Evolutionary conservation across 805 yeast genomes (phyloP).

Genomic region (Torulaspora indica): DNA sequence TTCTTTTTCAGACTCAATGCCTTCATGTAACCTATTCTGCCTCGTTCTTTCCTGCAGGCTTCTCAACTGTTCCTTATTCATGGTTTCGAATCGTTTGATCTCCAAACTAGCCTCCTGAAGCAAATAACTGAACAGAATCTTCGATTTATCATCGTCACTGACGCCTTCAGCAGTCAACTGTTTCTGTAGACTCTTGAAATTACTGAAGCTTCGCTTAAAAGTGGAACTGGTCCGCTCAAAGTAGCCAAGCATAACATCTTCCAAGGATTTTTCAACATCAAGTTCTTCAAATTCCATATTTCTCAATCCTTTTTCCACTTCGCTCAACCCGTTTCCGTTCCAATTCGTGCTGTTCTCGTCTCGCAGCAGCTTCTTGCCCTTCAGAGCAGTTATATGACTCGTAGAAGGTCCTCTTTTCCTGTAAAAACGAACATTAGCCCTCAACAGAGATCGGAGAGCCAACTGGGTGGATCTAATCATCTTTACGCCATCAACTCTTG

Average conservation of each 20-base stretch:
- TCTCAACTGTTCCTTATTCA: conserved; percentile 7
- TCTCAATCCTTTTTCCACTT: conserved; percentile 12
- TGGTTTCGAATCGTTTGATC: conserved; percentile 17
- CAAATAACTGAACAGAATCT: conserved; percentile 20
- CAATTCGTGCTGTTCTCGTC: conserved; percentile 9
- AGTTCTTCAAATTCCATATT: conserved; percentile 18
- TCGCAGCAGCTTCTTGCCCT: conserved; percentile 6
- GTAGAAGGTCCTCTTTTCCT: conserved; percentile 11
- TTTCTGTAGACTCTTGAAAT: conserved; percentile 18
- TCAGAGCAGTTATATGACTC: conserved; percentile 16
- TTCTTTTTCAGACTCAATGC: conserved; percentile 12
- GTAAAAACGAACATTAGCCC: conserved; percentile 13
- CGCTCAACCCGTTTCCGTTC: conserved; percentile 10
- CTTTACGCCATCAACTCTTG: not conserved
- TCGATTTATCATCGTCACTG: conserved; percentile 11
- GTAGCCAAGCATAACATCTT: conserved; percentile 24
- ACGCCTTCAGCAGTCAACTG: conserved; percentile 4
- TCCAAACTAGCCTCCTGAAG: conserved; percentile 26
- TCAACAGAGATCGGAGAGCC: conserved; percentile 1
- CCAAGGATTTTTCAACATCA: conserved; percentile 11
- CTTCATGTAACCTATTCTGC: conserved; percentile 7
- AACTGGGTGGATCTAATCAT: conserved; percentile 6
- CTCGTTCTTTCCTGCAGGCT: conserved; percentile 3
- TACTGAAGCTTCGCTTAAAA: conserved; percentile 24
- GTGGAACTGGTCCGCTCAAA: conserved; percentile 23